Evolutionary conservation across 2,329 filamentous ascomycete species (phyloP).

Genomic region (Colletotrichum musicola): DNA sequence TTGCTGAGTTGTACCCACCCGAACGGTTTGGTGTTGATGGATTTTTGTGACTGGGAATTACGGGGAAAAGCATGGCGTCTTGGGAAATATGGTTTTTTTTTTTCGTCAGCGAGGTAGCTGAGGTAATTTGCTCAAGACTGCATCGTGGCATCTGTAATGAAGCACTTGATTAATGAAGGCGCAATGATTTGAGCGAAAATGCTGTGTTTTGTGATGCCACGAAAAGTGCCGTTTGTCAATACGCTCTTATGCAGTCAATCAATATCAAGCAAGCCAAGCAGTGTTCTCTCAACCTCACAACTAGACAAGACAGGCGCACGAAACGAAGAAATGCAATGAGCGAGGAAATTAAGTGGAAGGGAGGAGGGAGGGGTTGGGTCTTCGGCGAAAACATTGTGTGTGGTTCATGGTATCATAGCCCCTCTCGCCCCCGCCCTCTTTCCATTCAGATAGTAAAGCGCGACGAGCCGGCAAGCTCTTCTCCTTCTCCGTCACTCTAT

Average conservation of each 20-base stretch:
- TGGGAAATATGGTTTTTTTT: neutral
- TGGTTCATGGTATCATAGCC: constrained; percentile 34
- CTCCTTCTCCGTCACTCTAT: neutral
- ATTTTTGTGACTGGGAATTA: neutral
- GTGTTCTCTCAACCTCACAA: too few relatives aligned
- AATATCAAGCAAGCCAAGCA: too few relatives aligned
- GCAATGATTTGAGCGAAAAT: too few relatives aligned
- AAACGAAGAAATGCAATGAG: neutral
- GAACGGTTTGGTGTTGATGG: neutral
- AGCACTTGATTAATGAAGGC: too few relatives aligned
- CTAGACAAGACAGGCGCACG: too few relatives aligned
- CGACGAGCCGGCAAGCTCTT: neutral
- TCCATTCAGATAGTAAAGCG: neutral
- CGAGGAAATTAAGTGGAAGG: neutral
- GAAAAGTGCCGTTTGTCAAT: too few relatives aligned
- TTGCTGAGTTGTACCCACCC: neutral
- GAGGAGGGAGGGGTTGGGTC: too few relatives aligned
- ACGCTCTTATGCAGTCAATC: too few relatives aligned
- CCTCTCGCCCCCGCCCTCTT: neutral
- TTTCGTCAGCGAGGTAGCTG: neutral
- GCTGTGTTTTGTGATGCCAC: too few relatives aligned
- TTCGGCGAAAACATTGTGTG: constrained; percentile 6
- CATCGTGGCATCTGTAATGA: neutral
- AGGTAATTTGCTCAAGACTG: neutral
- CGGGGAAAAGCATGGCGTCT: constrained; percentile 23